These are phyloP conservation scores for Orbilia brochopaga DNA, from an alignment of 2,329 filamentous ascomycete genomes.

Conservation along the genomic window DNA sequence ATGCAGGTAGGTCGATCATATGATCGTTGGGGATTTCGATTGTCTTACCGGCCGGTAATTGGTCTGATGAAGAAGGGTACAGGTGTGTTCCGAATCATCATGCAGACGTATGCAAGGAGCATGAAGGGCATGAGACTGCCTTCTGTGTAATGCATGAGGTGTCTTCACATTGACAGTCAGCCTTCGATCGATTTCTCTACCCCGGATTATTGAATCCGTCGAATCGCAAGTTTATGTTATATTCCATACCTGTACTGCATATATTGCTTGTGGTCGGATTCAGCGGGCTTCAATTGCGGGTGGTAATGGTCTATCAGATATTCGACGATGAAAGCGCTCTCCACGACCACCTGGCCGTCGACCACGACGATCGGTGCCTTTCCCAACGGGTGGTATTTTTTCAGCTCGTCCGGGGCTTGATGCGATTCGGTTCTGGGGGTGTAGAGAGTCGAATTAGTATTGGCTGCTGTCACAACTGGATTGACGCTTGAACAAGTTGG, in stretches of 20 bases:
- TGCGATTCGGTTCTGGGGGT: constrained; percentile 60
- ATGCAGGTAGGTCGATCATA: too few species aligned
- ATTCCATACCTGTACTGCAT: constrained; percentile 61
- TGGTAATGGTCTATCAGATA: constrained; percentile 75
- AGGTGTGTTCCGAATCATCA: constrained; percentile 64
- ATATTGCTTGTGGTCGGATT: constrained; percentile 65
- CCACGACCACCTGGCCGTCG: constrained; percentile 71
- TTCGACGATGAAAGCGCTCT: constrained; percentile 80
- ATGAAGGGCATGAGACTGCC: constrained; percentile 79
- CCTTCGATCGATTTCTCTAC: background rate
- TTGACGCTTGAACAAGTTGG: constrained; percentile 51
- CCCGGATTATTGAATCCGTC: background rate
- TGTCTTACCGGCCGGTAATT: constrained; percentile 61
- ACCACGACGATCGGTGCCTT: constrained; percentile 82
- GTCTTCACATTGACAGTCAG: constrained; percentile 13
- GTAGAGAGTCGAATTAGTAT: background rate
- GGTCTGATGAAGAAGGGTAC: constrained; percentile 74
- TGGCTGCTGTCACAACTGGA: background rate
- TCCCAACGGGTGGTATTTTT: constrained; percentile 80
- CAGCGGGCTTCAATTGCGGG: constrained; percentile 65
- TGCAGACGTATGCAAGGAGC: constrained; percentile 69
- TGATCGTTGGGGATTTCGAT: constrained; percentile 52
- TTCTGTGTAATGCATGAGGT: constrained; percentile 83
- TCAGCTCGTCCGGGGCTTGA: constrained; percentile 77
- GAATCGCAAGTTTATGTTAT: background rate